Base-by-base conservation (phyloP, 208 protist genomes). In the Sergeia podlipaevii region DNA sequence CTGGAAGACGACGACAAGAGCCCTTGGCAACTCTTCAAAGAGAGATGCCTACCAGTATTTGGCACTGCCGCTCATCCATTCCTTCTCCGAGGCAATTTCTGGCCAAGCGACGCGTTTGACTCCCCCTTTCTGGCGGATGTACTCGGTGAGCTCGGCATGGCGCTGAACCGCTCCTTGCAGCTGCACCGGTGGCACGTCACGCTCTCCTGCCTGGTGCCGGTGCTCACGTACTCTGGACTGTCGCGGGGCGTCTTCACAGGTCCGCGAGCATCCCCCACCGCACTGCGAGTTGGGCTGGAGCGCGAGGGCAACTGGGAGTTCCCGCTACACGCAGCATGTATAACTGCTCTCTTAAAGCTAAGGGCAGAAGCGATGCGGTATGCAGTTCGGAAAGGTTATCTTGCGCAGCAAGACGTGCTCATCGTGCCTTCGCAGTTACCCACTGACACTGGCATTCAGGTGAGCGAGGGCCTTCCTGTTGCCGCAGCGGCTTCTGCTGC, bases 41-140 rank as follows among this genome's bases (percentile, higher is more conserved):
- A 89, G 55, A 66, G 79, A 27, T 95, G 88, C 51, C 55, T 89
- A 47, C 88, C 88, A 4, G 44, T 90, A 20, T 89, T 91, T 37
- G 77, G 71, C 45, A 83, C 69, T 28, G 43, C 66, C 63, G 85
- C 82, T 17, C 85, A 92, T 59, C 80, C 82, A 17, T 91, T 91
- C 53, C 68, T 95, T 28, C 72, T 95, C 18, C 79, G 85, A 20
- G 88, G 88, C 28, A 89, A 89, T 61, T 95, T 95, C 66, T 95
- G 88, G 85, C 81, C 82, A 13, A 80, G 73, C 56, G 60, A 80
- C 15, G 80, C 88, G 20, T 95, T 92, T 59, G 85, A 95, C 33
- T 87, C 80, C 34, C 82, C 88, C 3, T 69, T 85, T 33, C 58
- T 95, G 17, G 79, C 77, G 3, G 53, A 63, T 29, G 69, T 95